These are phyloP conservation scores for Croton setiger DNA, from an alignment of 441 rosid genomes.

Conservation along the genomic window DNA sequence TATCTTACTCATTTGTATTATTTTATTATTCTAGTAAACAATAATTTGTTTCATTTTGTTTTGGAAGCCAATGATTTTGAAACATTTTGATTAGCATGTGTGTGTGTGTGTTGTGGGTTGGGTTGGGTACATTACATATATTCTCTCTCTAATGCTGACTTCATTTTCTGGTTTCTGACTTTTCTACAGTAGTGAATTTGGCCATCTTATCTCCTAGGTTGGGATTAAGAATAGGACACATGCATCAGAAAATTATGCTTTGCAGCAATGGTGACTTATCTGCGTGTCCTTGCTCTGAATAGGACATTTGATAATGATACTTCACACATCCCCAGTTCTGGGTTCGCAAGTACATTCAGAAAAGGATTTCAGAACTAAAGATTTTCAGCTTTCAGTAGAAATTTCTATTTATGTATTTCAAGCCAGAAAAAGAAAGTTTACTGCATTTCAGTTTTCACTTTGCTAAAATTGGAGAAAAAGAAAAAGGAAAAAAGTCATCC, in stretches of 20 bases:
- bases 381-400: background rate
- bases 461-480: background rate
- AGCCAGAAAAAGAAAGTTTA: background rate
- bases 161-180: slow-evolving; percentile 11
- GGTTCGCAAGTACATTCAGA: background rate
- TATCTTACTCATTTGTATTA: background rate
- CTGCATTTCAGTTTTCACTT: background rate
- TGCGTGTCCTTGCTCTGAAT: background rate
- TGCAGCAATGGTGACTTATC: background rate
- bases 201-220: background rate
- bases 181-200: slow-evolving; percentile 2
- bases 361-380: background rate
- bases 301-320: slow-evolving; percentile 1
- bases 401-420: too few species aligned
- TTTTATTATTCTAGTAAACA: background rate
- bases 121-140: background rate
- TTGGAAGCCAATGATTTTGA: slow-evolving; percentile 14
- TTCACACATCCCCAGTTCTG: background rate
- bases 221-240: background rate
- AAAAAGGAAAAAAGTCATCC: background rate
- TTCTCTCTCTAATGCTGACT: slow-evolving; percentile 19
- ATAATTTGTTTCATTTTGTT: background rate
- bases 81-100: slow-evolving; percentile 2
- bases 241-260: background rate
- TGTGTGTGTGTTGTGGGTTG: too few species aligned